Conservation (phyloP, 2,329 filamentous ascomycete species). For the Sporothrix schenckii region DNA sequence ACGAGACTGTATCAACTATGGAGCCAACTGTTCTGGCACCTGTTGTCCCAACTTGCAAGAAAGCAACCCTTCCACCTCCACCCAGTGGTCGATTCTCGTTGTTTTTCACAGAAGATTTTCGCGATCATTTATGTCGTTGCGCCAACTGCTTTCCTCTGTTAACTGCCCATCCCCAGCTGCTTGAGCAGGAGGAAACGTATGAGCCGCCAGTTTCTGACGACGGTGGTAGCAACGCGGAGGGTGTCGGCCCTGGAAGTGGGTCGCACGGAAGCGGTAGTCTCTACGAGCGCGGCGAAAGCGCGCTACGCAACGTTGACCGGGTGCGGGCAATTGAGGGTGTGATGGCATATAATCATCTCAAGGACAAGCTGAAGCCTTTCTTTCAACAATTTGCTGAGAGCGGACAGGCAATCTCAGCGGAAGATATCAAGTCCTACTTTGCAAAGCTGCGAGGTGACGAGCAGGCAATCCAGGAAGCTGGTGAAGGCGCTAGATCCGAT, state of each 20-base stretch:
- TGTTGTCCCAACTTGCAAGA: slow-evolving; percentile 55
- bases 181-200: slow-evolving; percentile 93
- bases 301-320: slow-evolving; percentile 86
- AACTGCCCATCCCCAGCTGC: slow-evolving; percentile 72
- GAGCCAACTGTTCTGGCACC: slow-evolving; percentile 1
- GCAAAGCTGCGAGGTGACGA: slow-evolving; percentile 90
- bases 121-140: slow-evolving; percentile 81
- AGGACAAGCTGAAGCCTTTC: slow-evolving; percentile 94
- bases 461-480: slow-evolving; percentile 67
- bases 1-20: not conserved
- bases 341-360: slow-evolving; percentile 96
- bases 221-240: slow-evolving; percentile 58
- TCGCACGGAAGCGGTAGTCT: slow-evolving; percentile 77
- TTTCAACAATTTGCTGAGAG: slow-evolving; percentile 92
- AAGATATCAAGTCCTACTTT: slow-evolving; percentile 97
- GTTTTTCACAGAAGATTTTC: slow-evolving; percentile 79
- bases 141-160: slow-evolving; percentile 75
- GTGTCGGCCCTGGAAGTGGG: slow-evolving; percentile 54
- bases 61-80: slow-evolving; percentile 59
- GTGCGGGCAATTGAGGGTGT: slow-evolving; percentile 93
- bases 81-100: slow-evolving; percentile 70
- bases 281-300: slow-evolving; percentile 88
- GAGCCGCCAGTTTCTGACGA: slow-evolving; percentile 82
- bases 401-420: slow-evolving; percentile 82
- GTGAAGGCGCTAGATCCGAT: slow-evolving; percentile 52